phyloP scores from a whole-genome alignment of 768 basidiomycete species.

The Gautieria morchelliformis region DNA sequence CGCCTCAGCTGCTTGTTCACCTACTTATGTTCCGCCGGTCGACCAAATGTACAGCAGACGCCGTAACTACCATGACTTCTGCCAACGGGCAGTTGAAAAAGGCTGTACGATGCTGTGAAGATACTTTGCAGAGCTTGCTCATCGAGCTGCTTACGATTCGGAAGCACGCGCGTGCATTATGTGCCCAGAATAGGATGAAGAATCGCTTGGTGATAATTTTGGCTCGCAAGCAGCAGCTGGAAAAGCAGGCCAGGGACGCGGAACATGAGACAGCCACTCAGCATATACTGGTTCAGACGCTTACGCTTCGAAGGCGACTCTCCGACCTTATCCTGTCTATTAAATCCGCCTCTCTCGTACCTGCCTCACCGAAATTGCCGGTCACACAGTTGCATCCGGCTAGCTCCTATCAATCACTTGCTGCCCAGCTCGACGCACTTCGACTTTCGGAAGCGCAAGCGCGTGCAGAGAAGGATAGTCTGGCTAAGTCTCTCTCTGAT shows the following conservation, averaged over 20 bases:
- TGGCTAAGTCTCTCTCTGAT: not conserved
- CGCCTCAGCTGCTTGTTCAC: not conserved
- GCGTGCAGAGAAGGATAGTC: not conserved
- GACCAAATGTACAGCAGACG: no score
- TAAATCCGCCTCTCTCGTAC: not conserved
- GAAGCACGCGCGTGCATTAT: not conserved
- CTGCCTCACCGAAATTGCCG: not conserved
- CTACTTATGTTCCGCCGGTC: not conserved
- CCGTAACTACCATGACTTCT: not conserved
- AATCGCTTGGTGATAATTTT: not conserved
- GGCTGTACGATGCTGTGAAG: not conserved
- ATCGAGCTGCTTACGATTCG: not conserved
- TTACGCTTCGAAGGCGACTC: not conserved
- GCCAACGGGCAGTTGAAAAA: not conserved
- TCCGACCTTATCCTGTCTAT: no score
- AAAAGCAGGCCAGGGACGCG: not conserved
- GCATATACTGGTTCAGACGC: not conserved
- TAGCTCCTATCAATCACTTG: not conserved
- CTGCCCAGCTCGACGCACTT: not conserved
- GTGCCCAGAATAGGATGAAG: not conserved
- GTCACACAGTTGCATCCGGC: not conserved
- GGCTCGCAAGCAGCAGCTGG: not conserved
- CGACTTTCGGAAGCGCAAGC: slow-evolving; percentile 1
- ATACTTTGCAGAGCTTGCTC: not conserved
- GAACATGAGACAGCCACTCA: not conserved